Evolutionary conservation across 495 filamentous ascomycete species (phyloP).

Genomic region (Neurospora sp.): DNA sequence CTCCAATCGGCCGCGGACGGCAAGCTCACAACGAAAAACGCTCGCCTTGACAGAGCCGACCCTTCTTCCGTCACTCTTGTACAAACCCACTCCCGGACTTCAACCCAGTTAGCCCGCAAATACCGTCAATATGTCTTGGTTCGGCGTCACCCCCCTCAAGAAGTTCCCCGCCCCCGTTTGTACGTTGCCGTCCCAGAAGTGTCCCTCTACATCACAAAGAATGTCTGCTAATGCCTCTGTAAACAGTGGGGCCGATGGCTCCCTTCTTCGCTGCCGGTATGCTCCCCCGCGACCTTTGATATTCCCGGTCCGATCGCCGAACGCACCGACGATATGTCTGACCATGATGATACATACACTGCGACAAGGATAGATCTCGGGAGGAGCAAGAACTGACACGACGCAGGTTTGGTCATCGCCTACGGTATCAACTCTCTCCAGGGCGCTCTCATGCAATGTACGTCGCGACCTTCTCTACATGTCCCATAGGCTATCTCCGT

Average conservation of each 20-base stretch:
- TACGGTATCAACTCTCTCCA: slow-evolving; percentile 80
- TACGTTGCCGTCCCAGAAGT: slow-evolving; percentile 42
- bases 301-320: background rate
- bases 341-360: background rate
- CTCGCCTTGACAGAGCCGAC: slow-evolving; percentile 25
- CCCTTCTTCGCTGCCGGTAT: slow-evolving; percentile 94
- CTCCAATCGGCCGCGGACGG: slow-evolving; percentile 4
- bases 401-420: slow-evolving; percentile 62
- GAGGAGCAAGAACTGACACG: slow-evolving; percentile 5
- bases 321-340: background rate
- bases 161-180: slow-evolving; percentile 83
- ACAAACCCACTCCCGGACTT: slow-evolving; percentile 11
- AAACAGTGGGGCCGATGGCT: slow-evolving; percentile 71
- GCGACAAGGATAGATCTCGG: background rate
- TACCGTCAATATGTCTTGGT: slow-evolving; percentile 59
- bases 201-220: slow-evolving; percentile 2
- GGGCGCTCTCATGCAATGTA: slow-evolving; percentile 61
- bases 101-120: slow-evolving; percentile 9
- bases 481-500: background rate
- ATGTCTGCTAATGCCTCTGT: slow-evolving; percentile 15
- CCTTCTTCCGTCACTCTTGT: slow-evolving; percentile 1
- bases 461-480: slow-evolving; percentile 26
- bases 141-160: slow-evolving; percentile 57
- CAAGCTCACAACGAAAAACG: slow-evolving; percentile 28
- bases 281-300: slow-evolving; percentile 16